phyloP scores from a whole-genome alignment of 148 eudicot genomes.

The Oxyria digyna region DNA sequence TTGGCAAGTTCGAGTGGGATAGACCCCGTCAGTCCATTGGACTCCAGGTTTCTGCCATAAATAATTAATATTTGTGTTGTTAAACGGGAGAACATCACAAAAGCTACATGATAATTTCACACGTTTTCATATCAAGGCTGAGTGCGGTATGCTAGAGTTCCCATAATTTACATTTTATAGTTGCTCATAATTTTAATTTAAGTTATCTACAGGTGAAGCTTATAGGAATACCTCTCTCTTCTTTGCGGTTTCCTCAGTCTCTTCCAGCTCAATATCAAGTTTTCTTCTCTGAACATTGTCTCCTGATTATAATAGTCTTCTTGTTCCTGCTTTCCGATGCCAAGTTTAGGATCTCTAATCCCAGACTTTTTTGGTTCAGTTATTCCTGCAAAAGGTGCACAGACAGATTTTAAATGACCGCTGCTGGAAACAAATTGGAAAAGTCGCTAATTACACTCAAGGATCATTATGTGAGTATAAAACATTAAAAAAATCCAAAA shows the following conservation, averaged over 20 bases:
- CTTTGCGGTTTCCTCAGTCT: conserved; percentile 70
- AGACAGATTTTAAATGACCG: not conserved
- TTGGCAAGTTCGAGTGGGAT: conserved; percentile 61
- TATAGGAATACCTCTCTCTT: conserved; percentile 84
- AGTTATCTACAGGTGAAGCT: conserved; percentile 1
- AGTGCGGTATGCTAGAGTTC: too few species aligned
- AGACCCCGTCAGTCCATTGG: conserved; percentile 70
- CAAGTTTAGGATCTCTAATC: conserved; percentile 72
- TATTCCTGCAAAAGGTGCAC: conserved; percentile 39
- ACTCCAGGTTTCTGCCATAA: conserved; percentile 53
- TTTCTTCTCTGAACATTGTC: conserved; percentile 85
- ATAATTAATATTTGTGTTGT: too few species aligned
- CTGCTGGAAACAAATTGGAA: not conserved
- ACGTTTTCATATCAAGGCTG: too few species aligned
- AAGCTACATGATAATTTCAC: too few species aligned
- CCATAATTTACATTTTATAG: conserved; percentile 7
- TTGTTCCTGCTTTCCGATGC: conserved; percentile 91
- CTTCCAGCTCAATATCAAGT: conserved; percentile 81
- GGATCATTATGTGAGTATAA: too few species aligned
- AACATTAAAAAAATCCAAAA: too few species aligned
- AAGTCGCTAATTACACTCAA: too few species aligned
- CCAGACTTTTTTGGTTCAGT: conserved; percentile 87
- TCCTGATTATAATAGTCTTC: conserved; percentile 82
- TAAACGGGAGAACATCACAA: too few species aligned
- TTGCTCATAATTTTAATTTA: not conserved